These are phyloP conservation scores for Trichoderma gracile DNA, from an alignment of 2,329 filamentous ascomycete genomes.

Conservation along the genomic window DNA sequence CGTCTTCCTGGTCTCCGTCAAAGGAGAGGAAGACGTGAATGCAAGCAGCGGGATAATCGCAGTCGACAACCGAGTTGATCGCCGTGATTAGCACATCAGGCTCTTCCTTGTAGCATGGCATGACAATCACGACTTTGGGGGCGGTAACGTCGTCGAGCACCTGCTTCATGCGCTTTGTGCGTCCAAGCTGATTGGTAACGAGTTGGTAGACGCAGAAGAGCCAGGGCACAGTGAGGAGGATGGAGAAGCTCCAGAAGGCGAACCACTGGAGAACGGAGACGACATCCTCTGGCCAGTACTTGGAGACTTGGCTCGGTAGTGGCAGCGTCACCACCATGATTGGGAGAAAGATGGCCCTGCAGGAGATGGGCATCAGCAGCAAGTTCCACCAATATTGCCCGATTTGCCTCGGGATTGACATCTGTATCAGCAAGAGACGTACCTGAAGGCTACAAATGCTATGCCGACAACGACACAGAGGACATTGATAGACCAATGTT, in stretches of 20 bases:
- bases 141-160: slow-evolving; percentile 81
- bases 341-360: slow-evolving; percentile 79
- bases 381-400: not conserved
- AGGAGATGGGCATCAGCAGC: slow-evolving; percentile 7
- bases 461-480: slow-evolving; percentile 75
- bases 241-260: slow-evolving; percentile 89
- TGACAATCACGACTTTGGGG: slow-evolving; percentile 92
- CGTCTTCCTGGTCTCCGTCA: slow-evolving; percentile 85
- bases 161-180: slow-evolving; percentile 78
- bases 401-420: too few species aligned
- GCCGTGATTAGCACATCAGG: slow-evolving; percentile 81
- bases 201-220: slow-evolving; percentile 90
- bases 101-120: slow-evolving; percentile 95
- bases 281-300: slow-evolving; percentile 69
- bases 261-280: slow-evolving; percentile 84
- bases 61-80: slow-evolving; percentile 87
- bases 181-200: slow-evolving; percentile 81
- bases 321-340: slow-evolving; percentile 94
- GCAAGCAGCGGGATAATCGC: slow-evolving; percentile 88
- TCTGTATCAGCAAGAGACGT: not conserved
- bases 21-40: slow-evolving; percentile 96
- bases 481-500: slow-evolving; percentile 78
- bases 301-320: slow-evolving; percentile 69
- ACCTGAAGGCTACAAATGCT: slow-evolving; percentile 59
- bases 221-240: slow-evolving; percentile 84